Base-by-base conservation (phyloP, 768 basidiomycete species). In the Tylopilus subfusipes region DNA sequence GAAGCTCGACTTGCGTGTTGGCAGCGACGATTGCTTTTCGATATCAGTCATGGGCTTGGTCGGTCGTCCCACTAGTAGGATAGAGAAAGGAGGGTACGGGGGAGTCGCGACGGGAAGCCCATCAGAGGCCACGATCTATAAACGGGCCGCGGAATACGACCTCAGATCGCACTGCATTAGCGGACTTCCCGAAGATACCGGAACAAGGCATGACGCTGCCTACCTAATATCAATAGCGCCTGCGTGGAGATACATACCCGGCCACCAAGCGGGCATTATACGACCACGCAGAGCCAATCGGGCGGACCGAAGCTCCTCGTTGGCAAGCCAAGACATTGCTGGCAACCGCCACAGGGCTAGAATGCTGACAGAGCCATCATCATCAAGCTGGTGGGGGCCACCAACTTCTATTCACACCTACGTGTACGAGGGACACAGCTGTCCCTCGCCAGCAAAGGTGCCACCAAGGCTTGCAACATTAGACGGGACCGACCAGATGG, bases 11-110 rank as follows among this genome's bases (percentile, higher is more conserved):
- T 53, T 58, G 44, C 53, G 57, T 33, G 45, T 42, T 21, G 63
- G 58, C 10, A 58, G 42, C 36, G 64, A 49, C 29, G 51, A 18
- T 36, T 65, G 69, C 56, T 71, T 70, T 59, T 71, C 71, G 19
- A 63, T 39, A 33, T 73, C 70, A 40, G 48, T 43, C 71, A 72
- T 73, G 29, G 39, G 44, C 18, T 45, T 48, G 46, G 22, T 48
- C 46, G 18, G 61, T 54, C 14, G 59, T 49, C 50, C 45, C 33
- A 47, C 27, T 49, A 43, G 36, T 18, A 11, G 50, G 58, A 50
- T 11, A 40, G 18, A 21, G 39, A 9, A 14, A 19, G 43, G 48
- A 46, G 58, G 58, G 61, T 12, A 52, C 25, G 43, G 53, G 59
- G 57, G 53, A 53, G 53, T 53, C 47, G 30, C 40, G 42, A 46